A percentile compares a stretch with the other conserved stretches of the same genome.
phyloP scores from a whole-genome alignment of 2,329 filamentous ascomycete species.

The Ilyonectria sp. region DNA sequence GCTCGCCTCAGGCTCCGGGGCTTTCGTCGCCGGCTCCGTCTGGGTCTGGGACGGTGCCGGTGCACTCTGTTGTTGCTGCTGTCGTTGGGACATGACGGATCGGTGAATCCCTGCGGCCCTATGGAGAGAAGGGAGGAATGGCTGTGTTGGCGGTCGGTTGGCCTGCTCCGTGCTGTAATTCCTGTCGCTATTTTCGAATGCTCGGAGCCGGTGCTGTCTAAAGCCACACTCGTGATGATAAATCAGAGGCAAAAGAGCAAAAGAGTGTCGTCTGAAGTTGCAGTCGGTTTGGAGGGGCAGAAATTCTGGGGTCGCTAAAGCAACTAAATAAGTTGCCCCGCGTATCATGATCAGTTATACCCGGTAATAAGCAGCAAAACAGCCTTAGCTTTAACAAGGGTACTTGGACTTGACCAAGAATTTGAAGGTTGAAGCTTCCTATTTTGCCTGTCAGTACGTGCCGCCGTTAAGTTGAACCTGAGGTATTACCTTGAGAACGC shows the following conservation, averaged over 20 bases:
- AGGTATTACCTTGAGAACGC: too few species aligned
- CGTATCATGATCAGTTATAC: too few species aligned
- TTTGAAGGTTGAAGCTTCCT: too few species aligned
- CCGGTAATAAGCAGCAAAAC: too few species aligned
- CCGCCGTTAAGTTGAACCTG: too few species aligned
- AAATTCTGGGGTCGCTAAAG: constrained; percentile 34
- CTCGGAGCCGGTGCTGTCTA: background rate
- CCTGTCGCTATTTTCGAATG: background rate
- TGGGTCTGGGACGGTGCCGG: constrained; percentile 55
- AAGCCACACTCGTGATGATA: constrained; percentile 26
- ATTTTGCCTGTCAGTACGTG: too few species aligned
- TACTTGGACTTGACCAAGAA: too few species aligned
- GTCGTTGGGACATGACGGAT: constrained; percentile 51
- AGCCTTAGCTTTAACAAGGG: too few species aligned
- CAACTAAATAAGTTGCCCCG: constrained; percentile 14
- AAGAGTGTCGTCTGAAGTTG: constrained; percentile 8
- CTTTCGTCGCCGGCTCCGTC: constrained; percentile 49
- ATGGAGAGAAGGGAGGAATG: background rate
- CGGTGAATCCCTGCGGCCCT: constrained; percentile 5
- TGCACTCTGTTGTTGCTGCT: constrained; percentile 44
- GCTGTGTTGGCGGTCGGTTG: background rate
- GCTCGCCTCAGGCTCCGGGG: constrained; percentile 47
- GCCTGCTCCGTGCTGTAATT: background rate
- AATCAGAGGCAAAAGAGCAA: constrained; percentile 8
- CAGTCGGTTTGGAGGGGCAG: constrained; percentile 33